phyloP scores from a whole-genome alignment of 176 grass and related monocot species.

The Typha latifolia region DNA sequence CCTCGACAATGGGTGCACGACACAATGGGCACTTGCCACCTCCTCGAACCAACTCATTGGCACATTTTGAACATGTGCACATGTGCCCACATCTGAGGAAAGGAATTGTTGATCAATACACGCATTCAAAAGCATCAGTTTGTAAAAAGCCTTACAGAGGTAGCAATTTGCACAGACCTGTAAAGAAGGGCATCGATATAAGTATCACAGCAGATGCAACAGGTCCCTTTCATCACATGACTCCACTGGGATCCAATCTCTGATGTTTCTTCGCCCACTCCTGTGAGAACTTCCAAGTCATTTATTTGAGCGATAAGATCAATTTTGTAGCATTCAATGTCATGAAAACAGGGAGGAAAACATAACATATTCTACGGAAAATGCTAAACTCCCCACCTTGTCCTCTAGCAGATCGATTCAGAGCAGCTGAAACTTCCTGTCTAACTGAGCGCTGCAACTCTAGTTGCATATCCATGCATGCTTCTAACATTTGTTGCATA shows the following conservation, averaged over 20 bases:
- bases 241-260: slow-evolving; percentile 50
- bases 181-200: slow-evolving; percentile 88
- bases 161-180: slow-evolving; percentile 30
- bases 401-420: slow-evolving; percentile 36
- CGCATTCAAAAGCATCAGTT: neutral
- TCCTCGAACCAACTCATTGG: slow-evolving; percentile 43
- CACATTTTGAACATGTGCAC: slow-evolving; percentile 84
- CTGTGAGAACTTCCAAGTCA: neutral
- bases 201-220: slow-evolving; percentile 76
- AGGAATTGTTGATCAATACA: neutral
- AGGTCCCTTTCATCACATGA: slow-evolving; percentile 67
- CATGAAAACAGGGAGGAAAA: neutral
- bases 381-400: slow-evolving; percentile 23
- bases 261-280: slow-evolving; percentile 14
- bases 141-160: neutral
- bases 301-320: neutral
- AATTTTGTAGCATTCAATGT: neutral
- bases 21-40: slow-evolving; percentile 76
- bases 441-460: slow-evolving; percentile 70
- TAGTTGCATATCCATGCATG: slow-evolving; percentile 96
- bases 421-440: slow-evolving; percentile 74
- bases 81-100: slow-evolving; percentile 71
- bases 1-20: slow-evolving; percentile 79
- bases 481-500: slow-evolving; percentile 64
- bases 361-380: neutral